Conservation (phyloP, 176 grass and related monocot species). For the Avena insularis region DNA sequence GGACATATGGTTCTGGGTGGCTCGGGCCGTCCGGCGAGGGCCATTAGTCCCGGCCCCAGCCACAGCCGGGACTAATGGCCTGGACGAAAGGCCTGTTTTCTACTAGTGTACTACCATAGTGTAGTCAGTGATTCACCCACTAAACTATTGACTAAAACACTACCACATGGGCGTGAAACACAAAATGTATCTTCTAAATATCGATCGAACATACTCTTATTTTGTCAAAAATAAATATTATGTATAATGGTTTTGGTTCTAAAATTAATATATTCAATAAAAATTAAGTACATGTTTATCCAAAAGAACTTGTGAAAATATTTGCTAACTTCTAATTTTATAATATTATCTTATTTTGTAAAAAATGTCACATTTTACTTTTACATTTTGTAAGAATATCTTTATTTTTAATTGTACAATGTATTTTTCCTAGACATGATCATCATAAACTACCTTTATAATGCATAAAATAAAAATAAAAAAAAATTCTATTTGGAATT, state of each 20-base stretch:
- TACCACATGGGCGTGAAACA: not conserved
- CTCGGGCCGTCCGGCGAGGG: too few relatives aligned
- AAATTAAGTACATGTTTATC: not conserved
- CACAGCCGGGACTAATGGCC: too few relatives aligned
- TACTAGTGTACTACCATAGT: constrained; percentile 1
- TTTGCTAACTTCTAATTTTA: not conserved
- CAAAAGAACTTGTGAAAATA: not conserved
- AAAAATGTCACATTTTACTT: not conserved
- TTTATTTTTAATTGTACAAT: not conserved
- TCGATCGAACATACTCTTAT: not conserved
- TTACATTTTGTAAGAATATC: not conserved
- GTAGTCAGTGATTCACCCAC: constrained; percentile 5
- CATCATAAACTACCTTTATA: not conserved
- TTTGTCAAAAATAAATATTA: not conserved
- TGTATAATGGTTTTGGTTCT: not conserved
- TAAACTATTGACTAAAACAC: not conserved
- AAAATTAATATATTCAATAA: not conserved
- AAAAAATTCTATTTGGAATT: too few relatives aligned
- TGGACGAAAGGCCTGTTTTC: too few relatives aligned
- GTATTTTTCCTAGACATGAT: not conserved
- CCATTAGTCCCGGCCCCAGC: too few relatives aligned
- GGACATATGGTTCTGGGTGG: too few relatives aligned
- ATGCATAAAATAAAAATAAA: not conserved
- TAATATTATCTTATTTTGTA: not conserved
- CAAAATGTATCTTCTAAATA: not conserved